Percentiles rank a stretch among this genome's conserved stretches.
These are phyloP conservation scores for Penicillium tannophilum DNA, from an alignment of 495 filamentous ascomycete genomes.

Conservation along the genomic window DNA sequence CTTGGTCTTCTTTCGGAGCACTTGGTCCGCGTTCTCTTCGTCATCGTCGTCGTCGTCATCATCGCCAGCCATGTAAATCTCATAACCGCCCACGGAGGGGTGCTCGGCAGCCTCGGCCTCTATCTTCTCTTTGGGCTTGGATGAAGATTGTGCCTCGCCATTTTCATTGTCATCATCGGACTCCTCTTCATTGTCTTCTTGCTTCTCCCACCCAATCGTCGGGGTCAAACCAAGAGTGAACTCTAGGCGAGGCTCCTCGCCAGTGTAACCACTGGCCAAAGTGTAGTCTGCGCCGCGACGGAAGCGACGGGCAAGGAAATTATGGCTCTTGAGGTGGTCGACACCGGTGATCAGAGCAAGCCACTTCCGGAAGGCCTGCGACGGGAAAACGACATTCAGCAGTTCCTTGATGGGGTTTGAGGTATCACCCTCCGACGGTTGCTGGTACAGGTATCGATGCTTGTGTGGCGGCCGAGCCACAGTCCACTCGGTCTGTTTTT, in stretches of 20 bases:
- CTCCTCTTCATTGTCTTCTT: slow-evolving; percentile 49
- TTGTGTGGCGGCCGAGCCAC: slow-evolving; percentile 92
- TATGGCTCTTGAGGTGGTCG: slow-evolving; percentile 57
- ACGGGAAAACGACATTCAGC: slow-evolving; percentile 76
- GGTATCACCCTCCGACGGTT: slow-evolving; percentile 42
- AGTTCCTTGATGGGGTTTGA: slow-evolving; percentile 72
- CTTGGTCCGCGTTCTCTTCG: slow-evolving; percentile 32
- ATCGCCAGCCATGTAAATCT: slow-evolving; percentile 90
- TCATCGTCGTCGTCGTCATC: slow-evolving; percentile 65
- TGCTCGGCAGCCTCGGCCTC: slow-evolving; percentile 47
- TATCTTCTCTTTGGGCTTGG: slow-evolving; percentile 29
- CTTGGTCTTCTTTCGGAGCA: slow-evolving; percentile 36
- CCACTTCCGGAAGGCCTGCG: slow-evolving; percentile 88
- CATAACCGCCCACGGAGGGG: slow-evolving; percentile 74
- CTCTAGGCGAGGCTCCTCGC: slow-evolving; percentile 80
- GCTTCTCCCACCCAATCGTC: slow-evolving; percentile 77
- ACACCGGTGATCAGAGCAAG: slow-evolving; percentile 78
- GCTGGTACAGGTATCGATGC: slow-evolving; percentile 85
- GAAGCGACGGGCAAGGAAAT: slow-evolving; percentile 80
- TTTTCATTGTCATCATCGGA: slow-evolving; percentile 25
- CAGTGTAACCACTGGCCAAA: slow-evolving; percentile 79
- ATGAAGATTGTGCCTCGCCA: slow-evolving; percentile 12
- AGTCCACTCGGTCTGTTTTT: slow-evolving; percentile 62
- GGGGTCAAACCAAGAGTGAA: slow-evolving; percentile 84
- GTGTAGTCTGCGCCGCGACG: slow-evolving; percentile 88